Base-by-base conservation (phyloP, 225 moss, liverwort and hornwort genomes). In the Asterella californica region DNA sequence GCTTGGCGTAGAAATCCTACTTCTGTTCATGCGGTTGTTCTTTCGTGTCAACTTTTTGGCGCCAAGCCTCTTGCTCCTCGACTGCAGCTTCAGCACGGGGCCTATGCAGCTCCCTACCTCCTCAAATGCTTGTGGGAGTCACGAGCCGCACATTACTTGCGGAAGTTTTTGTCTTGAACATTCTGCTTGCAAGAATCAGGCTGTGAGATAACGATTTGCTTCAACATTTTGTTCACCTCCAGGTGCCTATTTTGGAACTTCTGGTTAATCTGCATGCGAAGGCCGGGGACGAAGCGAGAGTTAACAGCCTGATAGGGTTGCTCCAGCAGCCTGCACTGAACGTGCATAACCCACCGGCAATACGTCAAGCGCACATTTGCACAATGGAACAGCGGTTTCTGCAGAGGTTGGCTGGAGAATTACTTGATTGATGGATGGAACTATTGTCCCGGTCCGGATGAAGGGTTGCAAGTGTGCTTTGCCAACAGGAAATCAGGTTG, bases 281-380 rank as follows among this genome's bases (percentile, higher is more conserved):
- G 82, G 88, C 91, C 75, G 99, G 99, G 83, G 99, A 99, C 79
- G 90, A 99, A 72, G 93, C 85, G 81, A 93, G 92, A 71, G 89
- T 90, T 76, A 86, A 83, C 77, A 85, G 83, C 74, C 81, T 99
- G 85, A 99, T 95, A 84, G 88, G 91, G 66, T 87, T 95, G 60
- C 93, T 99, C 79, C 99, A 99, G 84, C 99, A 95, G 82, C 99
- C 99, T 67, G 93, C 99, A 45, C 85, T 99, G 72, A 99, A 99
- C 83, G 95, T 94, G 57, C 99, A 99, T 80, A 99, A 99, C 73
- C 99, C 99, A 67, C 90, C 88, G 78, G 83, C 90, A 72, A 94
- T 99, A 75, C 90, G 99, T 53, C 83, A 91, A 63, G 93, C 95
- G 25, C 95, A 99, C 78, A 93, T 95, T 66, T 88, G 87, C 83